Base-by-base conservation (phyloP, 495 filamentous ascomycete species). In the Hypoxylon perforatum region DNA sequence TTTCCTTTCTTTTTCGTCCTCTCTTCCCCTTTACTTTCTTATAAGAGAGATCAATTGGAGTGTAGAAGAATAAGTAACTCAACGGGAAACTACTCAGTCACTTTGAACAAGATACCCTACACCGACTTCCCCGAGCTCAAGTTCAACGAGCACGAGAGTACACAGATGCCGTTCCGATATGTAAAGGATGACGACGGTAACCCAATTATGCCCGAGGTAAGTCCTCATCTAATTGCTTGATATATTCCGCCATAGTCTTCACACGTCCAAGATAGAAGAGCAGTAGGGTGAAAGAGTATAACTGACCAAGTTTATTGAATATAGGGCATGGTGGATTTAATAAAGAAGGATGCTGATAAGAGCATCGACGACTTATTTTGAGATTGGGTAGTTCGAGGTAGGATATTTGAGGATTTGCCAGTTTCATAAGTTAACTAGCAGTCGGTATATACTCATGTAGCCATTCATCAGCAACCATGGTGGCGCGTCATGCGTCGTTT, bases 101-200 rank as follows among this genome's bases (percentile, higher is more conserved):
- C 88, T 0, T 76, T 98, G 12, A 84, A 89, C 42, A 78, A 92
- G 57, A 91, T 99, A 25, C 82, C 84, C 21, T 97, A 94, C 69
- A 70, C 93, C 11, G 93, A 98, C 70, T 86, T 91, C 73, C 95
- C 95, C 0, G 94, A 98, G 71, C 81, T 99, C 67, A 86, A 86
- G 61, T 88, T 98, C 75, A 93, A 90, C 77, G 89, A 94, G 73
- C 88, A 97, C 73, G 95, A 99, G 75, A 92, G 91, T 69, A 96
- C 92, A 0, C 84, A 96, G 75, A 99, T 99, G 95, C 95, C 95
- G 0, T 99, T 98, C 77, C 91, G 94, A 52, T 99, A 99, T 74
- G 92, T 99, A 19, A 90, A 85, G 71, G 89, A 82, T 46, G 76
- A 83, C 6, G 81, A 92, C 57, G 93, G 90, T 19, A 80, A 90